Conservation (phyloP, 495 filamentous ascomycete species). For the Neurospora sp. region DNA sequence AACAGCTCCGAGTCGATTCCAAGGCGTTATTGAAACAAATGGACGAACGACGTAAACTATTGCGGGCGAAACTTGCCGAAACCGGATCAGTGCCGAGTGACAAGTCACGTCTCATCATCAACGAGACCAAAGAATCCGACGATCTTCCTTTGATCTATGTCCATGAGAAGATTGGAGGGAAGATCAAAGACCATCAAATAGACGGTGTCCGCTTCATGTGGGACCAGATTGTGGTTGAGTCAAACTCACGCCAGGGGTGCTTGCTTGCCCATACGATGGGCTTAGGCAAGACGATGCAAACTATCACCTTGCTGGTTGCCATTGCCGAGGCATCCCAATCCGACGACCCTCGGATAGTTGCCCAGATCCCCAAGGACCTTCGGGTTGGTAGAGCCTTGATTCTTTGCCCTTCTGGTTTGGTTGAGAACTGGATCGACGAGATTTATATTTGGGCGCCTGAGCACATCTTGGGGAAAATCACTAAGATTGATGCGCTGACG, state of each 20-base stretch:
- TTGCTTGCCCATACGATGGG: conserved; percentile 91
- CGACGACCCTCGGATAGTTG: conserved; percentile 37
- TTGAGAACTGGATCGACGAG: conserved; percentile 80
- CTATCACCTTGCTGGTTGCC: conserved; percentile 68
- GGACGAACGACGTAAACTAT: conserved; percentile 35
- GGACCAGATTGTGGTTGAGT: conserved; percentile 57
- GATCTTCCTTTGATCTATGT: conserved; percentile 42
- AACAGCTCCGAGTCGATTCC: conserved; percentile 36
- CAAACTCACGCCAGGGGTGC: conserved; percentile 55
- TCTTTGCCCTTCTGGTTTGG: conserved; percentile 62
- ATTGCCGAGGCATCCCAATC: conserved; percentile 57
- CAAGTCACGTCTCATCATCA: conserved; percentile 52
- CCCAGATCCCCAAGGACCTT: conserved; percentile 58
- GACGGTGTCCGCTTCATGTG: conserved; percentile 81
- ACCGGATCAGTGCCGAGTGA: conserved; percentile 31
- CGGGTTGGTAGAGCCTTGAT: conserved; percentile 56
- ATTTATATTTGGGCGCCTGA: conserved; percentile 56
- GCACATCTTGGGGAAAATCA: conserved; percentile 39
- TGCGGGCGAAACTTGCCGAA: conserved; percentile 32
- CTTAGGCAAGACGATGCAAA: conserved; percentile 88
- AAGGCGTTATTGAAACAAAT: conserved; percentile 34
- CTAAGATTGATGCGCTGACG: conserved; percentile 33
- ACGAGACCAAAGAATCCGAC: conserved; percentile 51
- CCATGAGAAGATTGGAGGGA: conserved; percentile 33
- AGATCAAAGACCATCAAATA: conserved; percentile 49